Evolutionary conservation across 495 filamentous ascomycete genomes (phyloP), one percentile per base, ranked within the genome.

Genomic region (Penicillium taxi): DNA sequence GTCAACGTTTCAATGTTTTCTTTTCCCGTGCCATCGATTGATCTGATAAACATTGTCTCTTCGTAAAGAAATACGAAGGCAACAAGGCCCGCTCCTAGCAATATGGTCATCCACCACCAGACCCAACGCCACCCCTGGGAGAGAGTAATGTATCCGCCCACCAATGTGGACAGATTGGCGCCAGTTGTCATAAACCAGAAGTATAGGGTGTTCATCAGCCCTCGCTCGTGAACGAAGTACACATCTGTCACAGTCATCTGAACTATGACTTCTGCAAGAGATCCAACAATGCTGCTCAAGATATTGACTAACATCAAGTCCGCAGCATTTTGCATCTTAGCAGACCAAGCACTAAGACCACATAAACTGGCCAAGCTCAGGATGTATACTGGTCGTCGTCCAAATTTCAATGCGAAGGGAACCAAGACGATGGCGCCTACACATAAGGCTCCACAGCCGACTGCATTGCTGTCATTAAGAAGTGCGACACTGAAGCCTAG

Each of bases 71-170:
- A 51, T 2, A 48, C 16, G 12, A 54, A 45, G 6, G 25, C 35
- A 9, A 42, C 14, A 2, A 48, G 29, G 4, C 41, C 47, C 1
- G 18, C 25, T 2, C 60, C 70, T 18, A 69, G 58, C 12, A 70
- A 48, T 16, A 72, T 70, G 5, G 53, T 56, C 32, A 50, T 58
- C 59, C 61, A 70, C 70, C 68, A 73, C 56, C 64, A 73, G 5
- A 70, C 56, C 66, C 69, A 72, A 3, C 59, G 44, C 70, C 70
- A 74, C 0, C 66, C 66, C 28, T 67, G 61, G 9, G 55, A 56
- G 11, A 50, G 47, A 2, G 66, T 64, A 11, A 68, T 60, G 34
- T 59, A 64, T 1, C 72, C 70, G 24, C 59, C 60, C 6, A 66
- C 55, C 2, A 75, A 45, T 6, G 66, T 60, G 0, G 49, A 56